Percentiles rank a stretch among this genome's conserved stretches.
Evolutionary conservation across 345 rosid genomes (phyloP).

Genomic region (Gossypium mustelinum): DNA sequence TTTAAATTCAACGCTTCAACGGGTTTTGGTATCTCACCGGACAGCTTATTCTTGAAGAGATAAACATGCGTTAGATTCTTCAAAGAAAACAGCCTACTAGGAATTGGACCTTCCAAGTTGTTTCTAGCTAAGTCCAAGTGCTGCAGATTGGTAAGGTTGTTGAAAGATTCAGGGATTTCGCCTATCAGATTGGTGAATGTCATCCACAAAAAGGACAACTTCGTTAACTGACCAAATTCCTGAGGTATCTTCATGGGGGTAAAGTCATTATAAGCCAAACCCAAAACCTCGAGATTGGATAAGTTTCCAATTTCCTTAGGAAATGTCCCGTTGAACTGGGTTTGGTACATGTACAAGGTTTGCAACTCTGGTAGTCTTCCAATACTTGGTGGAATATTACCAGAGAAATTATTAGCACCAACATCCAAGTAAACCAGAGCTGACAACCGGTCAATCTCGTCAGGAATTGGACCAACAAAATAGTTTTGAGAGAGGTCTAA

Average conservation of each 20-base stretch:
- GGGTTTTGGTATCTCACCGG: conserved; percentile 51
- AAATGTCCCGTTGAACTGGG: conserved; percentile 62
- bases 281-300: conserved; percentile 45
- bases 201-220: conserved; percentile 47
- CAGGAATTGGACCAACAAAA: conserved; percentile 66
- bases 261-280: conserved; percentile 45
- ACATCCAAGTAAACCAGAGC: conserved; percentile 46
- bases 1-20: conserved; percentile 40
- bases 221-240: conserved; percentile 58
- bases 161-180: conserved; percentile 47
- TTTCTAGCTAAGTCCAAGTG: conserved; percentile 48
- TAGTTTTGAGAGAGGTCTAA: conserved; percentile 63
- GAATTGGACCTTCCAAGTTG: conserved; percentile 53
- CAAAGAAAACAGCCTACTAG: conserved; percentile 39
- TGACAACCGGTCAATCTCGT: conserved; percentile 49
- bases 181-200: conserved; percentile 49
- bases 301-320: conserved; percentile 76
- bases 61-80: conserved; percentile 40
- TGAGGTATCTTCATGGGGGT: conserved; percentile 51
- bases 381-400: conserved; percentile 53
- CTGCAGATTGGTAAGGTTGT: conserved; percentile 42
- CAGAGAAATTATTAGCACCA: conserved; percentile 57
- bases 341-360: conserved; percentile 31
- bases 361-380: conserved; percentile 45
- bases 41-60: conserved; percentile 44